Evolutionary conservation across 495 filamentous ascomycete genomes (phyloP), one percentile per base, ranked within the genome.

Genomic region (Jackrogersella minutella): DNA sequence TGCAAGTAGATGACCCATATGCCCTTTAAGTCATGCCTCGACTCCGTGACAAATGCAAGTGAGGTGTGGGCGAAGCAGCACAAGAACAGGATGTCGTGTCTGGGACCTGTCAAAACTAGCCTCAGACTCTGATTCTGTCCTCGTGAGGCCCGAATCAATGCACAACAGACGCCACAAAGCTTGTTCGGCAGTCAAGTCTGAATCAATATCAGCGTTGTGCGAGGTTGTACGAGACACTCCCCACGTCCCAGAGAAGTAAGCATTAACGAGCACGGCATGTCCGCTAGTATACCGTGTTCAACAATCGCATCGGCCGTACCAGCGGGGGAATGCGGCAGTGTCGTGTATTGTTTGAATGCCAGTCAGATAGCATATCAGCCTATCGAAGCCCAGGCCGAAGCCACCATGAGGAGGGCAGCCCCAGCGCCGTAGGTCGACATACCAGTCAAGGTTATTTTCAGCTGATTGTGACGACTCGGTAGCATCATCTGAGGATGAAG

Each of bases 321-420:
- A 96, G 68, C 95, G 85, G 41, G 95, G 95, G 74, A 97, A 99
- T 16, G 91, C 83, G 34, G 96, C 90, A 17, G 91, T 83, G 74
- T 99, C 95, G 69, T 93, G 85, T 64, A 99, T 87, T 67, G 93
- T 97, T 51, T 85, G 83, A 14, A 94, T 86, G 3, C 93, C 93
- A 11, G 91, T 84, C 60, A 99, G 82, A 77, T 97, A 98, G 63
- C 88, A 86, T 67, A 99, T 74, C 54, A 98, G 83, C 39, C 95
- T 85, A 80, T 99, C 95, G 74, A 97, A 96, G 0, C 95, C 95
- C 51, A 98, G 74, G 2, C 95, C 95, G 78, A 97, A 99, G 1
- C 95, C 95, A 24, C 95, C 95, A 74, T 98, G 95, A n/a, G 93
- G 93, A 30, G 93, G 90, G 69, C 88, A 93, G 22, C 95, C 95